A percentile compares a stretch with the other conserved stretches of the same genome.
Evolutionary conservation across 1,284 basidiomycete species (phyloP).

Genomic region (Hypsizygus ulmarius): DNA sequence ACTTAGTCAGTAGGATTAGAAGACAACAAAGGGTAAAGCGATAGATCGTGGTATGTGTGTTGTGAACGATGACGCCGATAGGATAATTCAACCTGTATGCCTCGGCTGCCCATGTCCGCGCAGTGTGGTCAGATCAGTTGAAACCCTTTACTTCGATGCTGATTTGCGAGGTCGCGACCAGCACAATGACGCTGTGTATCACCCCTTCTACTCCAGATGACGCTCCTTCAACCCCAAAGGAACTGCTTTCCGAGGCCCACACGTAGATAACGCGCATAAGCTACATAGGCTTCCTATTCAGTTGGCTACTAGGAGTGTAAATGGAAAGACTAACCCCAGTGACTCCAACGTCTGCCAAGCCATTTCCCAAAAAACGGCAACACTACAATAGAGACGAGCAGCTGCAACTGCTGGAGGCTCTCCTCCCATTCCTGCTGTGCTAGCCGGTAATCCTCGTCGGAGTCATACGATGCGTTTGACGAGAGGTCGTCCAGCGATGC

Average conservation of each 20-base stretch:
- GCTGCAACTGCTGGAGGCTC: conserved; percentile 78
- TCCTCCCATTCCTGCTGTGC: conserved; percentile 94
- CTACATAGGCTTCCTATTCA: conserved; percentile 36
- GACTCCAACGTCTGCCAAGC: conserved; percentile 81
- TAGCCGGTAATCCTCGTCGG: conserved; percentile 69
- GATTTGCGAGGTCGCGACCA: too few species aligned
- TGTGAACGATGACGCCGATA: not conserved
- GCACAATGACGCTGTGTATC: too few species aligned
- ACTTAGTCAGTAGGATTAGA: conserved; percentile 25
- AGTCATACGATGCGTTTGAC: conserved; percentile 49
- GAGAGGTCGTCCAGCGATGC: conserved; percentile 45
- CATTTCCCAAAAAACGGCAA: conserved; percentile 88
- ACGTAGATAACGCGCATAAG: conserved; percentile 68
- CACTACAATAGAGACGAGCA: conserved; percentile 76
- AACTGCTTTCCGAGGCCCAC: conserved; percentile 68
- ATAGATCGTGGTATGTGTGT: conserved; percentile 1
- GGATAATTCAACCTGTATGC: too few species aligned
- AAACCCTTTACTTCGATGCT: too few species aligned
- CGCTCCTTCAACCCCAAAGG: conserved; percentile 42
- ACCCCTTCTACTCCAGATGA: conserved; percentile 4
- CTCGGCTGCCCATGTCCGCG: too few species aligned
- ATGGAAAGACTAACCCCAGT: conserved; percentile 65
- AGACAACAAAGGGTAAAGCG: not conserved
- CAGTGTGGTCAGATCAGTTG: too few species aligned
- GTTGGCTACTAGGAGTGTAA: not conserved